Evolutionary conservation across 1,284 basidiomycete genomes (phyloP).

Genomic region (Earliella scabrosa): DNA sequence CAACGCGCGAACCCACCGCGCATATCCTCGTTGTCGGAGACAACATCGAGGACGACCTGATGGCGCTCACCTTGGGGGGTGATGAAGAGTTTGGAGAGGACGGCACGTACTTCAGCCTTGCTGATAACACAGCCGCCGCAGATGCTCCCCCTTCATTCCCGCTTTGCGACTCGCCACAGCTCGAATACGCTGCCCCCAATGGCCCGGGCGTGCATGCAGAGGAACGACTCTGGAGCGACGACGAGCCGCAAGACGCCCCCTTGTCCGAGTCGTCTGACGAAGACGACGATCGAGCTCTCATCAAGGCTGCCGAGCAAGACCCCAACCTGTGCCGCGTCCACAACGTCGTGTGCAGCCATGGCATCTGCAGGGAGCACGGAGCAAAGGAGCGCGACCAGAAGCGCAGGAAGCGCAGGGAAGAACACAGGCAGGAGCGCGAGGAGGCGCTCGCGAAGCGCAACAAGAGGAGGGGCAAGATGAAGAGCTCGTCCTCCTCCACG

Average conservation of each 20-base stretch:
- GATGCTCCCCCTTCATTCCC: not conserved
- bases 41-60: not conserved
- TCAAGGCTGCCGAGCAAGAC: not conserved
- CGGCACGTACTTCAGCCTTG: conserved; percentile 2
- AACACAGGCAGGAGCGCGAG: not conserved
- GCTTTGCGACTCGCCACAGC: not conserved
- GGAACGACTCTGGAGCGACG: conserved; percentile 1
- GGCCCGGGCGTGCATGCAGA: not conserved
- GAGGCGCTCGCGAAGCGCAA: no score
- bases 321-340: conserved; percentile 27
- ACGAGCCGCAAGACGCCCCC: not conserved
- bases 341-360: conserved; percentile 28
- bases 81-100: conserved; percentile 9
- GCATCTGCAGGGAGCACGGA: conserved; percentile 29
- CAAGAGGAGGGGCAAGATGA: conserved; percentile 3
- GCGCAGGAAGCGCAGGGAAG: not conserved
- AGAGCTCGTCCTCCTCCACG: not conserved
- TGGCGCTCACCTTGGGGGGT: conserved; percentile 5
- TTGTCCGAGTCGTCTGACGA: conserved; percentile 5
- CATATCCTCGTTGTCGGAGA: not conserved
- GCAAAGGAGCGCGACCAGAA: conserved; percentile 4
- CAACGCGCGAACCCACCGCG: not conserved
- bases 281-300: conserved; percentile 1
- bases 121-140: not conserved
- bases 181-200: not conserved